Conservation (phyloP, 768 basidiomycete species). For the Podaxis carcinomalis region DNA sequence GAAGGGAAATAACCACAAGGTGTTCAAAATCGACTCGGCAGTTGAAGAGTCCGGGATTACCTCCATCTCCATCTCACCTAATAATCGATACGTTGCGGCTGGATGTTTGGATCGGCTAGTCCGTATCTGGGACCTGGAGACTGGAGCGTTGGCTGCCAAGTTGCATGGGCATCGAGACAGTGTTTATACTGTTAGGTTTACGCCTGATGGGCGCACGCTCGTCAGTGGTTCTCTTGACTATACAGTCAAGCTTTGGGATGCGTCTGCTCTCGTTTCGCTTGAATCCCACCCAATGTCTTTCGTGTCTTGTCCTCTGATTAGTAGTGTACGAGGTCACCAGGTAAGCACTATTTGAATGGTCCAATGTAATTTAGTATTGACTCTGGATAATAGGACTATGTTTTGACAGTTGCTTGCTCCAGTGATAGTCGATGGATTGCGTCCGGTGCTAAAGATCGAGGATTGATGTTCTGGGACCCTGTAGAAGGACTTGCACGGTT, state of each 20-base stretch:
- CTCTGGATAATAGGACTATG: slow-evolving; percentile 42
- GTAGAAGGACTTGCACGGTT: slow-evolving; percentile 75
- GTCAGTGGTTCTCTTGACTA: slow-evolving; percentile 91
- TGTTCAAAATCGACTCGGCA: slow-evolving; percentile 46
- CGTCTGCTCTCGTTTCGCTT: slow-evolving; percentile 46
- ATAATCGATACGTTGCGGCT: slow-evolving; percentile 60
- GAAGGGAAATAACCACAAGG: slow-evolving; percentile 31
- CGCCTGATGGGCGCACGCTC: slow-evolving; percentile 85
- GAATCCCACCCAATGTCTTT: neutral
- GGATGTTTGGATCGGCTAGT: slow-evolving; percentile 75
- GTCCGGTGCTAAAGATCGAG: slow-evolving; percentile 91
- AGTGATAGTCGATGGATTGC: slow-evolving; percentile 94
- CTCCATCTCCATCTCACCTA: slow-evolving; percentile 74
- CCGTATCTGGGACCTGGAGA: slow-evolving; percentile 74
- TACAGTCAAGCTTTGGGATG: slow-evolving; percentile 86
- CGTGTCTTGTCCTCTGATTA: slow-evolving; percentile 5
- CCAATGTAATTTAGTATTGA: neutral
- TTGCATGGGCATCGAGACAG: slow-evolving; percentile 78
- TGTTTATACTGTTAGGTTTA: slow-evolving; percentile 89
- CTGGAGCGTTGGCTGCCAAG: slow-evolving; percentile 65
- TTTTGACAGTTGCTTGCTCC: slow-evolving; percentile 65
- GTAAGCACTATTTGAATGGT: slow-evolving; percentile 62
- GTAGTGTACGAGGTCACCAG: slow-evolving; percentile 52
- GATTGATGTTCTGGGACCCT: slow-evolving; percentile 93
- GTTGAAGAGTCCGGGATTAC: slow-evolving; percentile 64